These are phyloP conservation scores for Ajuga reptans DNA, from an alignment of 305 asterid species.

Conservation along the genomic window DNA sequence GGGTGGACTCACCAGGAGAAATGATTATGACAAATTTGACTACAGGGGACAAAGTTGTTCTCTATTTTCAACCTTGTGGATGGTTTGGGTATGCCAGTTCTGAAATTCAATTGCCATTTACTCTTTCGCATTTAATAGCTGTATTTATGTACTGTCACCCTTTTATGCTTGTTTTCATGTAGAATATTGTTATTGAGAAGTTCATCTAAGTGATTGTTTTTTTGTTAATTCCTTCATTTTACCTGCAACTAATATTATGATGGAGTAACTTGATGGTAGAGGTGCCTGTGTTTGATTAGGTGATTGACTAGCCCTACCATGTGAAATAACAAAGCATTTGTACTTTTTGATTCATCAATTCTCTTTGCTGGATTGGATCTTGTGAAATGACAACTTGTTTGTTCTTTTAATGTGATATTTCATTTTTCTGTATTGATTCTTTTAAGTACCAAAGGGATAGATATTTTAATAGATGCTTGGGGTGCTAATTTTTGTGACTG, in stretches of 20 bases:
- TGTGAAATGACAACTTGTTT: background rate
- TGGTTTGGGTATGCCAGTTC: slow-evolving; percentile 83
- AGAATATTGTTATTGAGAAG: background rate
- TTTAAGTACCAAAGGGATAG: background rate
- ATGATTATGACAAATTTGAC: slow-evolving; percentile 85
- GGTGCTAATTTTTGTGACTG: background rate
- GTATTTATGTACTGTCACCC: background rate
- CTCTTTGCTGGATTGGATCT: background rate
- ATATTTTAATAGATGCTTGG: background rate
- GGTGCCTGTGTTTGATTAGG: background rate
- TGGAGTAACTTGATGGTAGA: slow-evolving; percentile 8
- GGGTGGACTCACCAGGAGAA: slow-evolving; percentile 98
- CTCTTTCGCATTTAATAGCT: background rate
- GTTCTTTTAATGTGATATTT: background rate
- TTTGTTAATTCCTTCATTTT: background rate
- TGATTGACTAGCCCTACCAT: background rate
- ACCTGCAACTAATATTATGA: background rate
- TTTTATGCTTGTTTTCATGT: background rate
- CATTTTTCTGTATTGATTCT: background rate
- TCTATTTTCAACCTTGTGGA: slow-evolving; percentile 96
- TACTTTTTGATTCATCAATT: background rate
- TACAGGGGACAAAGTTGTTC: slow-evolving; percentile 91
- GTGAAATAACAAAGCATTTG: background rate
- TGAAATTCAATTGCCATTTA: background rate
- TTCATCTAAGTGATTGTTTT: background rate